Percentiles rank a stretch among this genome's conserved stretches.
These are phyloP conservation scores for Rhynchosporium agropyri DNA, from an alignment of 2,329 filamentous ascomycete species.

Conservation along the genomic window DNA sequence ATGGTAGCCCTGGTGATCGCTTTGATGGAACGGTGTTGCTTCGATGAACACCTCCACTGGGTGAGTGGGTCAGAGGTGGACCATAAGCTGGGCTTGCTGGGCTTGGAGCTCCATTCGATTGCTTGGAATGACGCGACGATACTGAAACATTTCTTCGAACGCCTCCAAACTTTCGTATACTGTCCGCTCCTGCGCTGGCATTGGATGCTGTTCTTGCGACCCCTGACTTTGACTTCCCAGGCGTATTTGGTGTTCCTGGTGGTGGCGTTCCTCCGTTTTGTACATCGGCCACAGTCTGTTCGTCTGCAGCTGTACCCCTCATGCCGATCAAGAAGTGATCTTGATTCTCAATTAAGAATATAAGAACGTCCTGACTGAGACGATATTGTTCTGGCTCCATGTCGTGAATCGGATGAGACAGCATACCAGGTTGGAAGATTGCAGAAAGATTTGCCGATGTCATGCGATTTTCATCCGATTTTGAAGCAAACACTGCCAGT, in stretches of 20 bases:
- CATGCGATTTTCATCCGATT: conserved; percentile 97
- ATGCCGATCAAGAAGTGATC: conserved; percentile 98
- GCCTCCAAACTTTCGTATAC: conserved; percentile 77
- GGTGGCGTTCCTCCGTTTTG: conserved; percentile 68
- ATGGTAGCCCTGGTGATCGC: conserved; percentile 72
- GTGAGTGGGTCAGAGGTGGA: conserved; percentile 57
- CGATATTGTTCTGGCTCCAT: conserved; percentile 96
- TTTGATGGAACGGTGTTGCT: conserved; percentile 96
- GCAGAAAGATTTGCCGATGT: conserved; percentile 90
- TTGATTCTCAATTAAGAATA: conserved; percentile 97
- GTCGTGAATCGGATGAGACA: conserved; percentile 91
- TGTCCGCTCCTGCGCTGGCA: conserved; percentile 86
- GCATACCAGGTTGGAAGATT: conserved; percentile 95
- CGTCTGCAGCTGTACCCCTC: conserved; percentile 97
- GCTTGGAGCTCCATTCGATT: conserved; percentile 71
- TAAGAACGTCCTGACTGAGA: conserved; percentile 93
- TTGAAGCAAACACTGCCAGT: conserved; percentile 94
- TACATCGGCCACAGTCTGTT: conserved; percentile 65
- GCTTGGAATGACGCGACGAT: conserved; percentile 82
- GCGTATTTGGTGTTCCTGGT: conserved; percentile 52
- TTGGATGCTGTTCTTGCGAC: conserved; percentile 80
- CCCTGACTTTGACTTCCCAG: conserved; percentile 56
- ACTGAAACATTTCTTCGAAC: conserved; percentile 88
- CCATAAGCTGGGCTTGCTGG: conserved; percentile 64
- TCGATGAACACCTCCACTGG: conserved; percentile 62